These are phyloP conservation scores for Plasmodium sp. DNA, from an alignment of 169 alveolate species.

Conservation along the genomic window DNA sequence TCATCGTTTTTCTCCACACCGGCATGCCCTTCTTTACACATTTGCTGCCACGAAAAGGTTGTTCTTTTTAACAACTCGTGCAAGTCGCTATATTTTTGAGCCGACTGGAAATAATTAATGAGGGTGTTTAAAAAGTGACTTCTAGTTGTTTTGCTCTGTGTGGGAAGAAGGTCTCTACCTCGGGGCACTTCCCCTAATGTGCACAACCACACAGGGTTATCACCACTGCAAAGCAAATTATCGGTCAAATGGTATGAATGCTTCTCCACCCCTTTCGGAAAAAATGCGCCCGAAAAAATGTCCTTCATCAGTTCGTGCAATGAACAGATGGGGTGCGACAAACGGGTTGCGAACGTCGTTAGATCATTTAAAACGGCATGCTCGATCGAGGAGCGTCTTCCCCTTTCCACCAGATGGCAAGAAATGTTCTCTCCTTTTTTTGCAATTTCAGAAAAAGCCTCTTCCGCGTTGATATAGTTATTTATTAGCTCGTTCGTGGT, in stretches of 20 bases:
- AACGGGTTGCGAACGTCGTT: not conserved
- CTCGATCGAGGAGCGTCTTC: not conserved
- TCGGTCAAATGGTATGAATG: not conserved
- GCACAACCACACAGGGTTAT: not conserved
- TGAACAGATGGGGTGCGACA: not conserved
- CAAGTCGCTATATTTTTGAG: not conserved
- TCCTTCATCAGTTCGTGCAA: not conserved
- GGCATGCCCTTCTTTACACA: not conserved
- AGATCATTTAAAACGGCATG: not conserved
- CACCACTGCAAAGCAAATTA: not conserved
- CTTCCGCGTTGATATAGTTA: not conserved
- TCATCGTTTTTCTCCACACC: not conserved
- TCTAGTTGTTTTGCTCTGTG: not conserved
- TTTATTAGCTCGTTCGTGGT: not conserved
- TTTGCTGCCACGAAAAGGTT: not conserved
- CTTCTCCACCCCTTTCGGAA: not conserved
- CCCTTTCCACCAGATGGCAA: not conserved
- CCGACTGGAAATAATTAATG: not conserved
- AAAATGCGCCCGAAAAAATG: not conserved
- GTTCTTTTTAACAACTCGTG: not conserved
- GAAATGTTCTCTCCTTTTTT: not conserved
- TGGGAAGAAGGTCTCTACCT: not conserved
- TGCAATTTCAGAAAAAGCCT: not conserved
- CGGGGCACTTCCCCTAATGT: not conserved
- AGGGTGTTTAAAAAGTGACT: not conserved